Evolutionary conservation across 345 rosid genomes (phyloP), one percentile per base, ranked within the genome.

Genomic region (Garcia nutans): DNA sequence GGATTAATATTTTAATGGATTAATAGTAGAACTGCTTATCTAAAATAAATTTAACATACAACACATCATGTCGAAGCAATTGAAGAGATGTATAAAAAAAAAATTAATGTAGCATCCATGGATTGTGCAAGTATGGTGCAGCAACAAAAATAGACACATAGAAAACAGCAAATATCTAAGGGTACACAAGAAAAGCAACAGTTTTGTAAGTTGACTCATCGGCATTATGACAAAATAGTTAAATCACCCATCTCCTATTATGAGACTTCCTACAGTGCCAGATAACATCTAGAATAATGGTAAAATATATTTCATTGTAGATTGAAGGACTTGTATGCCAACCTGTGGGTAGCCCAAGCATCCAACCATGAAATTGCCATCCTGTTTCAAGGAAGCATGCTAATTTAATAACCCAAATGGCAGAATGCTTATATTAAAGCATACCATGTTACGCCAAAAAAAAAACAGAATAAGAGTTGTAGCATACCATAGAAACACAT

Each of bases 351-450:
- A 95, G 54, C 92, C 87, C 74, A 83, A 79, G 89, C 99, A 95
- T 64, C 99, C 97, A 82, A 95, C 99, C 97, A 95, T 90, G 82
- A 89, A 93, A 80, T 90, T 91, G 68, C 96, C 93, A 80, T 90
- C 98, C 98, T 94, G 87, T 79, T 74, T 61, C 75, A 60, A 80
- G 37, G 28, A 58, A 49, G 68, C 63, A 77, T 45, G 80, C 61
- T 31, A 15, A 28, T 62, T 71, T 69, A 56, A 60, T 75, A 55
- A 78, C 60, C 76, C 78, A 5, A 24, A 75, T 47, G 23, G 76
- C 44, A 65, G 42, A n/a, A 54, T 76, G 73, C 42, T n/a, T 79
- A 50, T 20, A 44, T 45, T 59, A n/a, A 66, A 50, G 55, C 20
- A 49, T 41, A 64, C 31, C 60, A 64, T 41, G 23, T 33, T 33